phyloP scores from a whole-genome alignment of 805 yeast genomes.

The Candida tammaniensis region DNA sequence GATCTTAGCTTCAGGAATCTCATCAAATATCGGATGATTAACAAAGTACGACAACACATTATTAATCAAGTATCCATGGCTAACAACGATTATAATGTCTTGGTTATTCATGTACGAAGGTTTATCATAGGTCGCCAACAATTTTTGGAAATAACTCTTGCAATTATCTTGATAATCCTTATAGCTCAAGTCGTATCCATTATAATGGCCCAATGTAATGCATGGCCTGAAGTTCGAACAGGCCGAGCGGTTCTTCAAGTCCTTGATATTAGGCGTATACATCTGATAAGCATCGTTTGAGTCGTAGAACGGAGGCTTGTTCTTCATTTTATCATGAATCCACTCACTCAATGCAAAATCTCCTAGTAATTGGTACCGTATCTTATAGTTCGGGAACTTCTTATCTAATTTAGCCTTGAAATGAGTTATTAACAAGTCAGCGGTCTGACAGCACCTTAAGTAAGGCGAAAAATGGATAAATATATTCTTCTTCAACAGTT shows the following conservation, averaged over 20 bases:
- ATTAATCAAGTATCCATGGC: slow-evolving; percentile 42
- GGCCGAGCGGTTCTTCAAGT: slow-evolving; percentile 28
- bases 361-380: slow-evolving; percentile 37
- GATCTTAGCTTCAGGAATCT: slow-evolving; percentile 38
- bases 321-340: slow-evolving; percentile 43
- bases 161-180: slow-evolving; percentile 39
- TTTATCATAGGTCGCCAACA: slow-evolving; percentile 42
- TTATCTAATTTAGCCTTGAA: slow-evolving; percentile 21
- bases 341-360: slow-evolving; percentile 46
- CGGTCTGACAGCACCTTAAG: slow-evolving; percentile 43
- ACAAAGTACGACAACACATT: slow-evolving; percentile 38
- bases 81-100: slow-evolving; percentile 36
- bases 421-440: slow-evolving; percentile 34
- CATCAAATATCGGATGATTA: slow-evolving; percentile 44
- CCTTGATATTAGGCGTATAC: slow-evolving; percentile 43
- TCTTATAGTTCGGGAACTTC: slow-evolving; percentile 26
- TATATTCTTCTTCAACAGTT: slow-evolving; percentile 25
- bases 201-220: slow-evolving; percentile 39
- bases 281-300: slow-evolving; percentile 44
- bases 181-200: slow-evolving; percentile 39
- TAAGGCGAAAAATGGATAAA: slow-evolving; percentile 43
- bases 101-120: slow-evolving; percentile 27
- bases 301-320: slow-evolving; percentile 41
- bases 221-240: slow-evolving; percentile 43
- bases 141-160: slow-evolving; percentile 37